phyloP scores from a whole-genome alignment of 139 green algal genomes.

The Chlamydomonas sp. region DNA sequence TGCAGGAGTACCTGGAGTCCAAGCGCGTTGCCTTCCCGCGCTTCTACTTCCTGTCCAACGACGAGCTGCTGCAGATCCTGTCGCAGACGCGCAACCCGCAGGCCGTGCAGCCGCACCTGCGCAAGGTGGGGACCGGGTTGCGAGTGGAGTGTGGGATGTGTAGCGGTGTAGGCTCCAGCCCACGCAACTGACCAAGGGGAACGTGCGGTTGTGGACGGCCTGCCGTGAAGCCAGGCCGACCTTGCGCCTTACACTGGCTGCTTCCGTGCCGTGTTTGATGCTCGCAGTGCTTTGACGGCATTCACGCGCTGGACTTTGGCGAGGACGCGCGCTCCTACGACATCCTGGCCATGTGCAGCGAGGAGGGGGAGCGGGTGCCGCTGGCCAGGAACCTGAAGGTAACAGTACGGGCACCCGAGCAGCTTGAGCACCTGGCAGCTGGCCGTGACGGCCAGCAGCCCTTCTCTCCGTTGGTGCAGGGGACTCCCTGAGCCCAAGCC shows the following conservation, averaged over 20 bases:
- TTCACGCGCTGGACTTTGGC: constrained; percentile 75
- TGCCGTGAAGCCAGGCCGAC: not conserved
- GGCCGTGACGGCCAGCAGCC: not conserved
- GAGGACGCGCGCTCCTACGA: constrained; percentile 67
- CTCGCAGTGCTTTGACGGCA: constrained; percentile 83
- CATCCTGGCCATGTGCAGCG: constrained; percentile 79
- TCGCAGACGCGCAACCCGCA: constrained; percentile 71
- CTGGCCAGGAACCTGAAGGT: constrained; percentile 82
- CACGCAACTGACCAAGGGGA: not conserved
- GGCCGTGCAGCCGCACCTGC: constrained; percentile 82
- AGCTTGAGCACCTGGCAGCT: not conserved
- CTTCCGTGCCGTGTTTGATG: not conserved
- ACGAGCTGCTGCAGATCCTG: constrained; percentile 87
- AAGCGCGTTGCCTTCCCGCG: constrained; percentile 84
- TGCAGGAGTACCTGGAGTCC: constrained; percentile 82
- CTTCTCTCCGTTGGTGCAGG: not conserved
- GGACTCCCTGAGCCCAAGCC: not conserved
- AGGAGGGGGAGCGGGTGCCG: constrained; percentile 73
- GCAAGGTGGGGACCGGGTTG: constrained; percentile 31
- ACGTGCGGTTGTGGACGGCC: not conserved
- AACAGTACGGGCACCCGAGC: not conserved
- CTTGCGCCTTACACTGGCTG: not conserved
- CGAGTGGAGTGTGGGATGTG: not conserved
- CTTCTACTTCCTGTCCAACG: constrained; percentile 89
- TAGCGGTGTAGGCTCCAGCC: not conserved